These are phyloP conservation scores for Raffaelea albimanens DNA, from an alignment of 2,329 filamentous ascomycete genomes.

Conservation along the genomic window DNA sequence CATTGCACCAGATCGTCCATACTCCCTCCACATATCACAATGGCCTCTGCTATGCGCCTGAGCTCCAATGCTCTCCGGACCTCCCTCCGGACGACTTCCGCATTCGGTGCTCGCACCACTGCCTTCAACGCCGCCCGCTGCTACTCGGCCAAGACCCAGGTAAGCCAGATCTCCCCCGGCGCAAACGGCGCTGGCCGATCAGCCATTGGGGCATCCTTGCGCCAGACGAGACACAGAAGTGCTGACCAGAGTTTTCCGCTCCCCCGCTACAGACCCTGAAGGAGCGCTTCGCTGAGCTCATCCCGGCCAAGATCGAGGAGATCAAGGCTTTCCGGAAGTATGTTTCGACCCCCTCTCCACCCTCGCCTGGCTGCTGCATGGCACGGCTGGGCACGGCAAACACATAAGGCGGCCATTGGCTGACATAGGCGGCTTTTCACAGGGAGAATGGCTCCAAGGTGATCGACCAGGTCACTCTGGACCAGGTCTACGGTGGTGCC, in stretches of 20 bases:
- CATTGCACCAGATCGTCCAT: constrained; percentile 9
- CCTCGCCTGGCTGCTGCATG: background rate
- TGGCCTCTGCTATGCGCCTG: constrained; percentile 78
- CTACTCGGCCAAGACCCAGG: constrained; percentile 91
- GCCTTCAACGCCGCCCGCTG: constrained; percentile 77
- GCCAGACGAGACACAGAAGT: background rate
- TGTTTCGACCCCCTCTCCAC: constrained; percentile 23
- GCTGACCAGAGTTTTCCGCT: constrained; percentile 2
- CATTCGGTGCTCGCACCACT: constrained; percentile 55
- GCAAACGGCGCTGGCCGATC: too few relatives aligned
- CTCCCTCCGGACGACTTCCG: constrained; percentile 55
- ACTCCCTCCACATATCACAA: constrained; percentile 31
- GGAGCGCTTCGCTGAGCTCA: constrained; percentile 93
- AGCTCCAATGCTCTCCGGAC: constrained; percentile 74
- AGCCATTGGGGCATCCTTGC: background rate
- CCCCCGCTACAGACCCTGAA: constrained; percentile 66
- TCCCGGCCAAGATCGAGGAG: constrained; percentile 96
- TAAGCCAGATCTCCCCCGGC: constrained; percentile 26
- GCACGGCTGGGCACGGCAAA: too few relatives aligned
- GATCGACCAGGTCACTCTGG: constrained; percentile 93
- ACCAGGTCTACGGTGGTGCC: constrained; percentile 98
- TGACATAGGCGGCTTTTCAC: constrained; percentile 13
- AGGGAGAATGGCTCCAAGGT: constrained; percentile 95
- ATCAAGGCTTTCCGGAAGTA: constrained; percentile 98
- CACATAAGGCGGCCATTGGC: constrained; percentile 7